Conservation (phyloP, 2,329 filamentous ascomycete species). For the Chrysosporium queenslandicum region DNA sequence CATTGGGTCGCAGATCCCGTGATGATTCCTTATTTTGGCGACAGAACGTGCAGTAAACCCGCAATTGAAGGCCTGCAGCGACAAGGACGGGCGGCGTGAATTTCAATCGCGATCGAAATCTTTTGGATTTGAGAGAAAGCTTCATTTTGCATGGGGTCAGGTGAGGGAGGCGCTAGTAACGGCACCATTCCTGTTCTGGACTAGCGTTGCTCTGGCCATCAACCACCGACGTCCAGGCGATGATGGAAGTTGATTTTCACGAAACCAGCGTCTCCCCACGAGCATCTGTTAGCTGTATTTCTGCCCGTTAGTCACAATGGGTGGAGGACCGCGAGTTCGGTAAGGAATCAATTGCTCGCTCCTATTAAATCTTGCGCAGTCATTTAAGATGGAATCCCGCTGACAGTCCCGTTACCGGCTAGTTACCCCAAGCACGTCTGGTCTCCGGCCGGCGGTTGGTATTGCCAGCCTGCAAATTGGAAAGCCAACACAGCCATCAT, state of each 20-base stretch:
- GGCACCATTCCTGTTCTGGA: not conserved
- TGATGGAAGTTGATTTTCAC: slow-evolving; percentile 6
- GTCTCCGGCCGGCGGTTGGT: slow-evolving; percentile 98
- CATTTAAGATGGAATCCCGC: slow-evolving; percentile 10
- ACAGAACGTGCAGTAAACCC: not conserved
- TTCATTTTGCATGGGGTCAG: slow-evolving; percentile 12
- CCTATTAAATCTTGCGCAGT: too few species aligned
- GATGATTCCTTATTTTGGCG: not conserved
- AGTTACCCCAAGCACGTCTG: slow-evolving; percentile 99
- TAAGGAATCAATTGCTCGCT: slow-evolving; percentile 43
- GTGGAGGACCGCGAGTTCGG: slow-evolving; percentile 71
- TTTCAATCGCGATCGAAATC: slow-evolving; percentile 11
- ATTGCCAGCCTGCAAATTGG: slow-evolving; percentile 90
- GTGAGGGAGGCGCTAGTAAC: slow-evolving; percentile 7
- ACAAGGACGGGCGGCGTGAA: not conserved
- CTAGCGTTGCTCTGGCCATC: not conserved
- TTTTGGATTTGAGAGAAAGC: slow-evolving; percentile 8
- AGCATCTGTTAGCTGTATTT: slow-evolving; percentile 3
- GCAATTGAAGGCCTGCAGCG: slow-evolving; percentile 7
- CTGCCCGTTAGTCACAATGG: slow-evolving; percentile 39
- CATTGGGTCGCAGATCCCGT: slow-evolving; percentile 26
- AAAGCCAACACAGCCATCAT: slow-evolving; percentile 78
- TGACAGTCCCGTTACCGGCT: too few species aligned
- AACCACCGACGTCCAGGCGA: slow-evolving; percentile 1
- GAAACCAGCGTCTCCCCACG: slow-evolving; percentile 18